These are phyloP conservation scores for Cenchrus americanus DNA, from an alignment of 176 grass and related monocot species.

Conservation along the genomic window DNA sequence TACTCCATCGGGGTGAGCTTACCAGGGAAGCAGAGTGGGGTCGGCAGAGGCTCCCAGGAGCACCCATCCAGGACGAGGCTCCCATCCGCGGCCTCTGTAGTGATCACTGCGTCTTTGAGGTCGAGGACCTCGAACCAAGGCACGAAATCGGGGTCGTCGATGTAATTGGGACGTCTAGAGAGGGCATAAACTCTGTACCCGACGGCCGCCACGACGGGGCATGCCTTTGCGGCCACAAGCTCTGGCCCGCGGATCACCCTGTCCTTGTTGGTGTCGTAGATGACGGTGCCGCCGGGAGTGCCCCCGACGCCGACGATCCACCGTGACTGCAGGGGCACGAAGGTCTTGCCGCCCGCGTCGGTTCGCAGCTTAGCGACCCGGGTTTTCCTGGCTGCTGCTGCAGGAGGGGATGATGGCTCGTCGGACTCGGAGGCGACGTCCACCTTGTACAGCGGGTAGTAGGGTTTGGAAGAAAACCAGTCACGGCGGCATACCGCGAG, in stretches of 20 bases:
- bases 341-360: background rate
- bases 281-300: background rate
- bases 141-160: background rate
- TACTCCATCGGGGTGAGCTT: background rate
- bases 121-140: constrained; percentile 2
- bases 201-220: background rate
- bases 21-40: constrained; percentile 17
- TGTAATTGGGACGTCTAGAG: background rate
- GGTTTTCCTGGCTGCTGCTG: background rate
- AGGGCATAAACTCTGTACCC: constrained; percentile 6
- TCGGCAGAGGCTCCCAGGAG: background rate
- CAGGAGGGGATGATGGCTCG: background rate
- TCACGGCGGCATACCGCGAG: background rate
- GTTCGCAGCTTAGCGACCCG: constrained; percentile 1
- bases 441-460: background rate
- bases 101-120: background rate
- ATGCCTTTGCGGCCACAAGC: background rate
- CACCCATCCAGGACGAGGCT: background rate
- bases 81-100: background rate
- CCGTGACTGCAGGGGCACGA: background rate
- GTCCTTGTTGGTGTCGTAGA: background rate
- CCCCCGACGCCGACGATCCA: constrained; percentile 30
- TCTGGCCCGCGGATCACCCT: constrained; percentile 6
- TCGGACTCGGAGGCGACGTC: background rate
- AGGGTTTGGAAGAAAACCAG: background rate